Conservation (phyloP, 768 basidiomycete species). For the Rubroboletus pulcherrimus region DNA sequence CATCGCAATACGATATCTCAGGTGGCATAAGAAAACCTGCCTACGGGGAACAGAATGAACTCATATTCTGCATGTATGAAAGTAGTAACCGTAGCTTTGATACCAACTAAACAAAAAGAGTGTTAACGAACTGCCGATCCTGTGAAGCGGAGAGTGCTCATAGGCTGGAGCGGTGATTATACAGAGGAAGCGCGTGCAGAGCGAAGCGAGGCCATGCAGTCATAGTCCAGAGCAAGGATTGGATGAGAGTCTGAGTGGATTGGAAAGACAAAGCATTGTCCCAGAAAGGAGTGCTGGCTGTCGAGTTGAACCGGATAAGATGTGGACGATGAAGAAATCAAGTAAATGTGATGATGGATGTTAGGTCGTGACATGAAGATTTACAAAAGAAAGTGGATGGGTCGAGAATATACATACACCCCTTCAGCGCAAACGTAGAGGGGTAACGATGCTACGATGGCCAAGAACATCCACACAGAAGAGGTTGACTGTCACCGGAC, state of each 20-base stretch:
- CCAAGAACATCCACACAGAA: background rate
- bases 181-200: slow-evolving; percentile 13
- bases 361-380: slow-evolving; percentile 15
- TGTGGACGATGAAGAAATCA: slow-evolving; percentile 12
- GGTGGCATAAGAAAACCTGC: background rate
- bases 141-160: slow-evolving; percentile 11
- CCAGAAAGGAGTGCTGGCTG: slow-evolving; percentile 24
- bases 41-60: slow-evolving; percentile 8
- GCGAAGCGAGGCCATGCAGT: slow-evolving; percentile 16
- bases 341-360: slow-evolving; percentile 20
- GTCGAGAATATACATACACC: slow-evolving; percentile 7
- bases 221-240: slow-evolving; percentile 28
- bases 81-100: slow-evolving; percentile 13
- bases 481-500: slow-evolving; percentile 37
- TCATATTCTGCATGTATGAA: slow-evolving; percentile 26
- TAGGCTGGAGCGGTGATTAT: slow-evolving; percentile 4
- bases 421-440: slow-evolving; percentile 1
- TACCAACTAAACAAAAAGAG: slow-evolving; percentile 23
- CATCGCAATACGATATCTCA: background rate
- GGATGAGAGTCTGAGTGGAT: slow-evolving; percentile 11
- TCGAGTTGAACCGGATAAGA: slow-evolving; percentile 15
- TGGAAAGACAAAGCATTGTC: slow-evolving; percentile 20
- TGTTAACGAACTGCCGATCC: slow-evolving; percentile 8
- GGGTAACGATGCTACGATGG: slow-evolving; percentile 3
- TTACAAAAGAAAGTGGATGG: slow-evolving; percentile 16